These are phyloP conservation scores for Lactarius pseudohatsudake DNA, from an alignment of 768 basidiomycete genomes.

Conservation along the genomic window DNA sequence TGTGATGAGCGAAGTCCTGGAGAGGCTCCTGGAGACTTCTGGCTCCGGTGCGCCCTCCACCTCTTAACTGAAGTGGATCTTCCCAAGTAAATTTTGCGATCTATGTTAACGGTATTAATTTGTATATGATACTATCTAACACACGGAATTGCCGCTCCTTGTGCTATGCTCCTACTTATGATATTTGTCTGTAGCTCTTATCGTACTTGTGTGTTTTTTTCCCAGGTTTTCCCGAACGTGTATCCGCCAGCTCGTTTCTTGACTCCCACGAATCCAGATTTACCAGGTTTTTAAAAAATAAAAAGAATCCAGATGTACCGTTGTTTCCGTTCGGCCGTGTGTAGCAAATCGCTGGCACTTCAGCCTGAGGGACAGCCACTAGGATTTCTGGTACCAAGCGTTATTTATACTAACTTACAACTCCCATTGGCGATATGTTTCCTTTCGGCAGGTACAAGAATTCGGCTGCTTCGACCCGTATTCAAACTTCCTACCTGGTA, in stretches of 20 bases:
- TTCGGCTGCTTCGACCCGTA: no score
- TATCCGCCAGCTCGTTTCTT: neutral
- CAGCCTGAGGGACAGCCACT: no score
- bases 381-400: no score
- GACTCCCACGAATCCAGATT: neutral
- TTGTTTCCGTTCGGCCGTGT: neutral
- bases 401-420: no score
- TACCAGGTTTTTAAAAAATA: no score
- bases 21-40: slow-evolving; percentile 49
- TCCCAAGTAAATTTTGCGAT: slow-evolving; percentile 1
- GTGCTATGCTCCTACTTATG: slow-evolving; percentile 9
- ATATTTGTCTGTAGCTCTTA: slow-evolving; percentile 13
- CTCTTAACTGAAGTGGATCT: neutral
- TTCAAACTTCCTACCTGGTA: no score
- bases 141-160: neutral
- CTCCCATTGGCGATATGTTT: no score
- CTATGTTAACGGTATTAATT: neutral
- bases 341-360: no score
- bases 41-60: slow-evolving; percentile 12
- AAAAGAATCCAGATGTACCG: neutral
- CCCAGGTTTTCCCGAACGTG: neutral
- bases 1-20: slow-evolving; percentile 61
- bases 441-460: no score
- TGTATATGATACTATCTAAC: slow-evolving; percentile 8
- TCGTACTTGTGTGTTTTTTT: neutral